Conservation (phyloP, 2,329 filamentous ascomycete genomes). For the Fusarium subtropicale region DNA sequence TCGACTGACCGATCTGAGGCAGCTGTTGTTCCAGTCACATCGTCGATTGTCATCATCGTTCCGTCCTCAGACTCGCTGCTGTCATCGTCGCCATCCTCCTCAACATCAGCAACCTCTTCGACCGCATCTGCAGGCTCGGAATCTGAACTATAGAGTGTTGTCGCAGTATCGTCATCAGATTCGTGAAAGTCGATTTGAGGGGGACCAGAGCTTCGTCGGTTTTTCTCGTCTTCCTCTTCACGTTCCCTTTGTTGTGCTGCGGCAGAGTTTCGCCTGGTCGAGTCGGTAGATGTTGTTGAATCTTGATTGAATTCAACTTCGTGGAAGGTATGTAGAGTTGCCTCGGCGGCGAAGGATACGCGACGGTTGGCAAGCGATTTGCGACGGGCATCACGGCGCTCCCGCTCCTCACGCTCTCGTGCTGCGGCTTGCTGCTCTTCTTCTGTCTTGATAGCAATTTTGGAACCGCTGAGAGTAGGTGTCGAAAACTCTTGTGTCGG, state of each 20-base stretch:
- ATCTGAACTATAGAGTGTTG: slow-evolving; percentile 80
- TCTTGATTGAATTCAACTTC: slow-evolving; percentile 91
- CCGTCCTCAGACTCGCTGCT: slow-evolving; percentile 76
- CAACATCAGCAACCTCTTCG: slow-evolving; percentile 67
- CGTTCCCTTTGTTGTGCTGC: slow-evolving; percentile 62
- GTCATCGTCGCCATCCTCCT: slow-evolving; percentile 58
- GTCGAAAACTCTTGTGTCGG: slow-evolving; percentile 22
- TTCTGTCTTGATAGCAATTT: slow-evolving; percentile 74
- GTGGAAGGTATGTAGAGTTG: slow-evolving; percentile 96
- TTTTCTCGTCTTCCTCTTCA: slow-evolving; percentile 70
- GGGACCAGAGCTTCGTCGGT: slow-evolving; percentile 74
- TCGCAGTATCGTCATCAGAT: slow-evolving; percentile 73
- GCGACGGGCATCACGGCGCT: slow-evolving; percentile 86
- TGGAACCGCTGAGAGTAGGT: slow-evolving; percentile 55
- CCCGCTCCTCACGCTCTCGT: slow-evolving; percentile 75
- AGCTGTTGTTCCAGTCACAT: slow-evolving; percentile 76
- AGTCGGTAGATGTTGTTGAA: slow-evolving; percentile 83
- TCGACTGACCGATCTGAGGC: slow-evolving; percentile 70
- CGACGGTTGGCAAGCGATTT: slow-evolving; percentile 94
- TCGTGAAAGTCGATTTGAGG: slow-evolving; percentile 73
- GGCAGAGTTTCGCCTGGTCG: slow-evolving; percentile 76
- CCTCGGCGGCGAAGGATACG: slow-evolving; percentile 97
- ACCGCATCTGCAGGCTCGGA: slow-evolving; percentile 67
- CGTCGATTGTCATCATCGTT: slow-evolving; percentile 85
- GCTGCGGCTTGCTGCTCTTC: slow-evolving; percentile 78